Evolutionary conservation across 495 filamentous ascomycete species (phyloP).

Genomic region (Penicillium longicatenatum): DNA sequence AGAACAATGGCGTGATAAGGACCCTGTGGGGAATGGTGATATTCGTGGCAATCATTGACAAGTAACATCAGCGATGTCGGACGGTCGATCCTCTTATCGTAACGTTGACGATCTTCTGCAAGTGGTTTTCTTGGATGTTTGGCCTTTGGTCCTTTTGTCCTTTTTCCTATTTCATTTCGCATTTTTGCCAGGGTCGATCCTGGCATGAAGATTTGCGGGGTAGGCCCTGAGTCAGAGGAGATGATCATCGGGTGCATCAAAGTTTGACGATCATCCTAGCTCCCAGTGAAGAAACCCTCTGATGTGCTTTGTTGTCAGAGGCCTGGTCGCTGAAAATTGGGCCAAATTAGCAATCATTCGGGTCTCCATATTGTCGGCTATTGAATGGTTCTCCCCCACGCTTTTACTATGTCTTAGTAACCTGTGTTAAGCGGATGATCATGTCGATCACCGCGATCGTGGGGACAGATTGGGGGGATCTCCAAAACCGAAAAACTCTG

Average conservation of each 20-base stretch:
- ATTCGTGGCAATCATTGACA: slow-evolving; percentile 1
- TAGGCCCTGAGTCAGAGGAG: slow-evolving; percentile 7
- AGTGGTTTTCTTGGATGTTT: neutral
- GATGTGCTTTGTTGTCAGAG: neutral
- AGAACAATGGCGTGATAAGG: neutral
- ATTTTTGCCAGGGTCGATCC: slow-evolving; percentile 1
- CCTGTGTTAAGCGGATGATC: slow-evolving; percentile 10
- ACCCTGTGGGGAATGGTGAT: neutral
- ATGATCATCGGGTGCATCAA: slow-evolving; percentile 16
- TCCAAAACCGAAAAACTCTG: neutral
- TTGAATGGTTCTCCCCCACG: slow-evolving; percentile 12
- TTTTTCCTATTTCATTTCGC: neutral
- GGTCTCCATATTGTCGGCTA: neutral
- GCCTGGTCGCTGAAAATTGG: neutral
- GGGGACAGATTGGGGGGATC: neutral
- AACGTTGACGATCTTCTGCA: neutral
- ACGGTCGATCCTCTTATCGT: slow-evolving; percentile 10
- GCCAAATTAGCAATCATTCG: neutral
- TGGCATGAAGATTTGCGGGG: slow-evolving; percentile 11
- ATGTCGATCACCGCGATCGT: slow-evolving; percentile 10
- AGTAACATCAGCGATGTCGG: slow-evolving; percentile 15
- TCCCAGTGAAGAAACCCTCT: neutral
- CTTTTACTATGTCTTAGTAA: neutral
- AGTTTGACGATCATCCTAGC: slow-evolving; percentile 11
- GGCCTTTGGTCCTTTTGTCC: neutral